phyloP scores from a whole-genome alignment of 179 eudicot species.

The Vitellaria paradoxa region DNA sequence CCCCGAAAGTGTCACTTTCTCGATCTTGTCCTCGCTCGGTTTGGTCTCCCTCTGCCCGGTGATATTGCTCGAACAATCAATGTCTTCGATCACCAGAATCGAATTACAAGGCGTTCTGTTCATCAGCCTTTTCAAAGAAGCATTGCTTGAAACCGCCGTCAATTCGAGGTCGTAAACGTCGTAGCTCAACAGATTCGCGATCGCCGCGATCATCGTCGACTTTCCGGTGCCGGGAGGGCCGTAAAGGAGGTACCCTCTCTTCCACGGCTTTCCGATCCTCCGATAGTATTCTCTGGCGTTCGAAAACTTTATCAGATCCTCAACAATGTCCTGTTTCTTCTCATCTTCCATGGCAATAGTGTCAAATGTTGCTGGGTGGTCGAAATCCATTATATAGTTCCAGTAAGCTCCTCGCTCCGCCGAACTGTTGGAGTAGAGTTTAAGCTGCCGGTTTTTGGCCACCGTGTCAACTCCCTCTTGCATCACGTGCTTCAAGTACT shows the following conservation, averaged over 20 bases:
- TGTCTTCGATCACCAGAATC: conserved; percentile 34
- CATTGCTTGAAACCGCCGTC: conserved; percentile 28
- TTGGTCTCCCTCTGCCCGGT: conserved; percentile 13
- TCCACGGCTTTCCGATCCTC: conserved; percentile 39
- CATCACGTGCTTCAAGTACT: conserved; percentile 31
- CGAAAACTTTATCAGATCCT: conserved; percentile 23
- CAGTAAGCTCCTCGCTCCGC: conserved; percentile 14
- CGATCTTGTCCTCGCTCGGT: conserved; percentile 10
- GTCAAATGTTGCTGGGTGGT: conserved; percentile 32
- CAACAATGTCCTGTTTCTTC: conserved; percentile 29
- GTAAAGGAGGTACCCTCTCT: conserved; percentile 34
- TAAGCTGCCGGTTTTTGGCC: conserved; percentile 23
- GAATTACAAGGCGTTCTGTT: conserved; percentile 26
- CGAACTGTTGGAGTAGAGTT: conserved; percentile 27
- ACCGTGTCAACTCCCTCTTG: conserved; percentile 22
- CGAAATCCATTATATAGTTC: conserved; percentile 28
- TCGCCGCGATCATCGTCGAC: conserved; percentile 40
- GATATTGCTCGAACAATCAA: conserved; percentile 30
- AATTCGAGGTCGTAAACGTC: conserved; percentile 41
- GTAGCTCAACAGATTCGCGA: conserved; percentile 35
- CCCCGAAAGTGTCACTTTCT: conserved; percentile 30
- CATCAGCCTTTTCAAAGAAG: conserved; percentile 25
- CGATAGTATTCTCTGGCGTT: conserved; percentile 25
- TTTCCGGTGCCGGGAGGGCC: conserved; percentile 42
- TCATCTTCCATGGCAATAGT: conserved; percentile 26